Evolutionary conservation across 495 filamentous ascomycete genomes (phyloP).

Genomic region (Neurospora sp.): DNA sequence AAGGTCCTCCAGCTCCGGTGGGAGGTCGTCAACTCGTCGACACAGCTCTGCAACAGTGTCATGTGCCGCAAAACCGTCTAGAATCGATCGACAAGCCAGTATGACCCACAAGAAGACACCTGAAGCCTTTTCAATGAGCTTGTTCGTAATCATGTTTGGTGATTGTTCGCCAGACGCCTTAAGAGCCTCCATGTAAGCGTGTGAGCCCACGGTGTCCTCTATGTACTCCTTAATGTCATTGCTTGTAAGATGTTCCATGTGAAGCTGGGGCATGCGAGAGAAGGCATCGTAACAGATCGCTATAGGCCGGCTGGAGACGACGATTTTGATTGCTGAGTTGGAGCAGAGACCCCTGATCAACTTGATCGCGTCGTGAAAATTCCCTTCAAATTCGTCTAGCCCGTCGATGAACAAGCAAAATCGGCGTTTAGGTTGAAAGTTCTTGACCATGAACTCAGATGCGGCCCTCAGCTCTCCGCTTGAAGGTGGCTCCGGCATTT

Average conservation of each 20-base stretch:
- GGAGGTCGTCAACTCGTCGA: conserved; percentile 14
- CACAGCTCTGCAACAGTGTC: conserved; percentile 12
- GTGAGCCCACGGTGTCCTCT: not conserved
- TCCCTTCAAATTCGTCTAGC: conserved; percentile 25
- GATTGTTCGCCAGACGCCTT: not conserved
- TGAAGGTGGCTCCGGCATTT: not conserved
- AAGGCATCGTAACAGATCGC: not conserved
- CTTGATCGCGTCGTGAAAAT: not conserved
- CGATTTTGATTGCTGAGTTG: not conserved
- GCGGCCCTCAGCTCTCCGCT: not conserved
- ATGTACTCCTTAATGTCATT: not conserved
- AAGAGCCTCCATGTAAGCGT: not conserved
- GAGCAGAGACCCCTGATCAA: not conserved
- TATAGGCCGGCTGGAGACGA: not conserved
- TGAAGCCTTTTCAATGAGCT: conserved; percentile 15
- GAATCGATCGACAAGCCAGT: conserved; percentile 16
- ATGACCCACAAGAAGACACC: conserved; percentile 33
- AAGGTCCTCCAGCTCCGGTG: conserved; percentile 17
- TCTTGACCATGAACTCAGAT: not conserved
- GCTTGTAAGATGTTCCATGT: not conserved
- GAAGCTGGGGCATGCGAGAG: not conserved
- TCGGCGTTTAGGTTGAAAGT: not conserved
- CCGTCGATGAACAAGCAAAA: conserved; percentile 21
- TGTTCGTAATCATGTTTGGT: not conserved
- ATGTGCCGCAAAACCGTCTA: conserved; percentile 8